These are phyloP conservation scores for Babjeviella inositovora DNA, from an alignment of 805 yeast genomes.

Conservation along the genomic window DNA sequence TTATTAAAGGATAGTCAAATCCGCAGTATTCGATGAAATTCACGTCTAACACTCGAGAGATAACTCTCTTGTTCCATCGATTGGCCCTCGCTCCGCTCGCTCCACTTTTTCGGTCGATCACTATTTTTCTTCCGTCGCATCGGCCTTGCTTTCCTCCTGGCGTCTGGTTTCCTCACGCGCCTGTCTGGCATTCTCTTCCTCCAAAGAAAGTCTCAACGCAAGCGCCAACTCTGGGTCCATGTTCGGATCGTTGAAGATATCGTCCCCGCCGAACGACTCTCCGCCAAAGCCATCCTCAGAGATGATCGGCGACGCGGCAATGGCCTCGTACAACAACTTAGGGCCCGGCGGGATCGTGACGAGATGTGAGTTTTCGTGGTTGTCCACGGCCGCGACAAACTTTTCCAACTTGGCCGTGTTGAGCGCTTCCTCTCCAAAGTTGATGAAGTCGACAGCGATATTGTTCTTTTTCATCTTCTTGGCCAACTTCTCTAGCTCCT, in stretches of 20 bases:
- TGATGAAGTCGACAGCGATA: constrained; percentile 77
- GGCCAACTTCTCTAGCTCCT: constrained; percentile 70
- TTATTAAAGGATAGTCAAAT: no score
- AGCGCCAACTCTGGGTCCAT: constrained; percentile 96
- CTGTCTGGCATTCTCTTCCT: constrained; percentile 88
- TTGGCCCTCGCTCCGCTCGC: no score
- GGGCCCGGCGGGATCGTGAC: constrained; percentile 85
- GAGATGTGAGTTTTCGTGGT: constrained; percentile 65
- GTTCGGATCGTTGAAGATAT: constrained; percentile 64
- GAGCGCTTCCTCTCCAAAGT: constrained; percentile 76
- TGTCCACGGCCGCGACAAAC: constrained; percentile 59
- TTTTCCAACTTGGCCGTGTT: constrained; percentile 71
- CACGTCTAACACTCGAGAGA: no score
- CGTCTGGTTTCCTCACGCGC: constrained; percentile 41
- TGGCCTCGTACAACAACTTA: constrained; percentile 64
- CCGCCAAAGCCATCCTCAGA: constrained; percentile 38
- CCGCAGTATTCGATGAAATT: no score
- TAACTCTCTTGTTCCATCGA: no score
- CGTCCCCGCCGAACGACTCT: constrained; percentile 21
- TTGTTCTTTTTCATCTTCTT: constrained; percentile 88
- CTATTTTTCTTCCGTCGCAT: neutral
- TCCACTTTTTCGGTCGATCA: neutral
- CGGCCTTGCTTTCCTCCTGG: constrained; percentile 1
- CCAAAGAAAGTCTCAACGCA: constrained; percentile 86
- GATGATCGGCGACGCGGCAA: constrained; percentile 64